phyloP scores from a whole-genome alignment of 352 stramenopile genomes.

The Pythium sp. region DNA sequence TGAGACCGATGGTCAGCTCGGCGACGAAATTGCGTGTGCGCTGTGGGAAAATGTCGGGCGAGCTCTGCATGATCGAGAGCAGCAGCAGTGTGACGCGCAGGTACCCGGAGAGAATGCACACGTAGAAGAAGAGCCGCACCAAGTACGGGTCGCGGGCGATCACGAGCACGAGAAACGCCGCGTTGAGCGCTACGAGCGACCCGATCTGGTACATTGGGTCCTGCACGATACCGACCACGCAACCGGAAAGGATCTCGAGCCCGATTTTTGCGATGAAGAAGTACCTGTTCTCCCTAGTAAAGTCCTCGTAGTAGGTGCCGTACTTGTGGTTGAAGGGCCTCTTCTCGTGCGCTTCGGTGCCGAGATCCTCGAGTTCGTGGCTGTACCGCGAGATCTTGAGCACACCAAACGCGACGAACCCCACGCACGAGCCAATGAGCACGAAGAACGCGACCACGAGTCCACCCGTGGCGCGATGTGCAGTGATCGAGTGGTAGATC shows the following conservation, averaged over 20 bases:
- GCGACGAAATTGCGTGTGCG: conserved; percentile 36
- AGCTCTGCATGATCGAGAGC: conserved; percentile 37
- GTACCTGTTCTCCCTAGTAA: conserved; percentile 39
- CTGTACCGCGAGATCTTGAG: conserved; percentile 37
- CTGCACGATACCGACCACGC: conserved; percentile 31
- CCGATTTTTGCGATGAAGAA: conserved; percentile 51
- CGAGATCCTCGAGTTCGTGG: conserved; percentile 38
- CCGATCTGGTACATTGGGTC: conserved; percentile 39
- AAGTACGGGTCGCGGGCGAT: conserved; percentile 42
- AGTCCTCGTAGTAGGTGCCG: conserved; percentile 52
- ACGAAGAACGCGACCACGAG: conserved; percentile 33
- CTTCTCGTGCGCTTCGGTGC: conserved; percentile 32
- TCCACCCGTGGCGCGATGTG: conserved; percentile 16
- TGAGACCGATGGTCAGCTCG: conserved; percentile 42
- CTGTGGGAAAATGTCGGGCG: conserved; percentile 34
- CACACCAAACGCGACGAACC: conserved; percentile 36
- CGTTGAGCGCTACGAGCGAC: conserved; percentile 40
- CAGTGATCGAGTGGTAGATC: conserved; percentile 30
- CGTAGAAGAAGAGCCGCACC: conserved; percentile 38
- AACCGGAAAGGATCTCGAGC: conserved; percentile 40
- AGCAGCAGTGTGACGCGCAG: conserved; percentile 44
- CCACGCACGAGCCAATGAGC: conserved; percentile 27
- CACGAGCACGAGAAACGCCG: conserved; percentile 31
- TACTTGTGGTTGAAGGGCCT: conserved; percentile 45
- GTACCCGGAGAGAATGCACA: conserved; percentile 33